Evolutionary conservation across 2,329 filamentous ascomycete genomes (phyloP).

Genomic region (Xylariales sp.): DNA sequence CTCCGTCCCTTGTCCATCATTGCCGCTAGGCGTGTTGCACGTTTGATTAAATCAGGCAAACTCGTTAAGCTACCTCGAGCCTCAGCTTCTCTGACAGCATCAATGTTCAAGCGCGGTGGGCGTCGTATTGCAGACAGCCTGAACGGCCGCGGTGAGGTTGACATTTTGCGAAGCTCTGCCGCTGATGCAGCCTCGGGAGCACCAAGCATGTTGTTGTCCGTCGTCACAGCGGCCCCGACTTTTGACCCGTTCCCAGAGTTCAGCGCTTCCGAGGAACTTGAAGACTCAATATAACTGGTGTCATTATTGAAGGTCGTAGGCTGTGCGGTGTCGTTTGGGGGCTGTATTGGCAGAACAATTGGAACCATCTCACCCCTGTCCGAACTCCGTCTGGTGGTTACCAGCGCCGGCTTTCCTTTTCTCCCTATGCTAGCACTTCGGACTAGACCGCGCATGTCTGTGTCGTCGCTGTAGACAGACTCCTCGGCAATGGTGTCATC

Average conservation of each 20-base stretch:
- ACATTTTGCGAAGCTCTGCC: slow-evolving; percentile 29
- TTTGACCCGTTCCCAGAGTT: slow-evolving; percentile 16
- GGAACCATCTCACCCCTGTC: slow-evolving; percentile 20
- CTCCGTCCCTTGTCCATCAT: slow-evolving; percentile 80
- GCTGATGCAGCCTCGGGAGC: slow-evolving; percentile 47
- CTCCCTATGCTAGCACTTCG: slow-evolving; percentile 59
- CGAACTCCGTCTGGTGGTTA: slow-evolving; percentile 38
- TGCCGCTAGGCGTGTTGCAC: slow-evolving; percentile 80
- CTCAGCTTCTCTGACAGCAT: slow-evolving; percentile 76
- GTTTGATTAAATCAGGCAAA: slow-evolving; percentile 81
- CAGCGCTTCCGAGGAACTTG: slow-evolving; percentile 38
- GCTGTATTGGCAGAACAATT: slow-evolving; percentile 7
- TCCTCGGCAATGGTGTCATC: slow-evolving; percentile 46
- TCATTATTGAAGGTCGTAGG: too few relatives aligned
- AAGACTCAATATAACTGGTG: too few relatives aligned
- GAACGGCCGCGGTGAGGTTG: slow-evolving; percentile 27
- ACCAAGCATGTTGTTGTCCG: slow-evolving; percentile 43
- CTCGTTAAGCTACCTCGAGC: slow-evolving; percentile 86
- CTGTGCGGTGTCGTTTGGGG: slow-evolving; percentile 31
- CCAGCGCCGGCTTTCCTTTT: slow-evolving; percentile 52
- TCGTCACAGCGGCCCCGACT: slow-evolving; percentile 27
- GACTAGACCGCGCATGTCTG: slow-evolving; percentile 54
- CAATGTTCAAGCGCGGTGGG: slow-evolving; percentile 76
- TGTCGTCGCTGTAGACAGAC: slow-evolving; percentile 39
- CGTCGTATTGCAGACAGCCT: slow-evolving; percentile 52